Conservation (phyloP, 306 rosid genomes). For the Nissolia schottii region DNA sequence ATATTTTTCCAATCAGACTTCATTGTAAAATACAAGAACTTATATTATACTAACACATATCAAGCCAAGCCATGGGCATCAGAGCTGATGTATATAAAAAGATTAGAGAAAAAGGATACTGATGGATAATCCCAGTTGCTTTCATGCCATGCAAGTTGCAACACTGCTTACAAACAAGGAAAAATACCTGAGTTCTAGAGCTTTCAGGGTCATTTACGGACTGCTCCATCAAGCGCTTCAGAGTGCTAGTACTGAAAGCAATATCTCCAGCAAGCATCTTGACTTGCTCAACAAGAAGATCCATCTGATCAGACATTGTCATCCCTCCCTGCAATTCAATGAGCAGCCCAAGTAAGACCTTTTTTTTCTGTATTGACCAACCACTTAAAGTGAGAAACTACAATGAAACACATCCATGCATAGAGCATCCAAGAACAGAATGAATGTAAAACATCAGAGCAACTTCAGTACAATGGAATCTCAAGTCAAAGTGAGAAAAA, state of each 20-base stretch:
- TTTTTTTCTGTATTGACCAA: neutral
- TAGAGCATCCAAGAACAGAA: conserved; percentile 1
- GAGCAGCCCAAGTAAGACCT: conserved; percentile 15
- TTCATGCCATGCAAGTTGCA: conserved; percentile 7
- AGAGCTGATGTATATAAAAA: neutral
- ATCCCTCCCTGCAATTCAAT: conserved; percentile 67
- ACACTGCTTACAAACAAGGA: neutral
- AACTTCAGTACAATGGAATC: neutral
- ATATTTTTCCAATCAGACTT: too few relatives aligned
- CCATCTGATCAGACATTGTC: conserved; percentile 90
- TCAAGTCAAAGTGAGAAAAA: neutral
- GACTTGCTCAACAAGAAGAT: conserved; percentile 96
- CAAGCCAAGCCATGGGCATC: neutral
- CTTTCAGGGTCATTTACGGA: conserved; percentile 77
- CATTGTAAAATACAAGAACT: neutral
- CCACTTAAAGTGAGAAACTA: conserved; percentile 9
- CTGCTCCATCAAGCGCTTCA: conserved; percentile 92
- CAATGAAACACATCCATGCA: conserved; percentile 6
- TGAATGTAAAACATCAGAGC: neutral
- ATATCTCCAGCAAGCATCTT: conserved; percentile 99
- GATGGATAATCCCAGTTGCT: neutral
- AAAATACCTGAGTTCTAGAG: conserved; percentile 70
- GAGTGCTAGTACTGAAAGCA: conserved; percentile 93
- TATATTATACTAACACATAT: too few relatives aligned
- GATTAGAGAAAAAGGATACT: neutral